Percentiles rank a stretch among this genome's conserved stretches.
Evolutionary conservation across 2,329 filamentous ascomycete species (phyloP).

Genomic region (Cytospora piceicola): DNA sequence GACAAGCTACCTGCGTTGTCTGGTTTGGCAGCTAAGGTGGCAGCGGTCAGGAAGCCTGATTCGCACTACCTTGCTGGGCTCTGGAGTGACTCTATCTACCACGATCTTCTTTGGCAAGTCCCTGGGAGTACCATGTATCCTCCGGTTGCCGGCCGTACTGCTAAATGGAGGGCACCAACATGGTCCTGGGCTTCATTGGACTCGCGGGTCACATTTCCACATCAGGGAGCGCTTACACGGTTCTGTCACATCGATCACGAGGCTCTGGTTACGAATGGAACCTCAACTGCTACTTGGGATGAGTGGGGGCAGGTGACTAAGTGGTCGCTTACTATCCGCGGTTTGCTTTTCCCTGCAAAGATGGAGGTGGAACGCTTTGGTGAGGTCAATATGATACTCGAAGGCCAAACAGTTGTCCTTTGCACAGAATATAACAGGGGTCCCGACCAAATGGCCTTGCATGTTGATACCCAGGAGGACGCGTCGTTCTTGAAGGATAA

Average conservation of each 20-base stretch:
- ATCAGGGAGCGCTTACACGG: background rate
- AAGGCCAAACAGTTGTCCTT: background rate
- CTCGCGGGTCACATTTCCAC: background rate
- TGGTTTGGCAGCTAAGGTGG: background rate
- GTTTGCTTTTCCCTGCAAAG: background rate
- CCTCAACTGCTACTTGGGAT: background rate
- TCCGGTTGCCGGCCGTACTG: too few species aligned
- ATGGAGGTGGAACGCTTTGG: background rate
- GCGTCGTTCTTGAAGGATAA: background rate
- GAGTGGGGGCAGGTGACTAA: background rate
- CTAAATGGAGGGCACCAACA: background rate
- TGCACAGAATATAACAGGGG: too few species aligned
- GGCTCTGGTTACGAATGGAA: background rate
- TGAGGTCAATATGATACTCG: background rate
- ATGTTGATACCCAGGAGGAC: too few species aligned
- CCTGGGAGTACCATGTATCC: too few species aligned
- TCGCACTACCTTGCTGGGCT: background rate
- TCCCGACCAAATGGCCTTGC: too few species aligned
- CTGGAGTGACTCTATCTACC: background rate
- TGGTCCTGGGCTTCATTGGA: constrained; percentile 4
- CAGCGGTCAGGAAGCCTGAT: background rate
- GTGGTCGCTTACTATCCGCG: background rate
- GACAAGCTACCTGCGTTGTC: constrained; percentile 1
- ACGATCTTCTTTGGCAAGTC: background rate
- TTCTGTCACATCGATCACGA: too few species aligned